Conservation (phyloP, 352 stramenopile species). For the Phytophthora macrochlamydospora region DNA sequence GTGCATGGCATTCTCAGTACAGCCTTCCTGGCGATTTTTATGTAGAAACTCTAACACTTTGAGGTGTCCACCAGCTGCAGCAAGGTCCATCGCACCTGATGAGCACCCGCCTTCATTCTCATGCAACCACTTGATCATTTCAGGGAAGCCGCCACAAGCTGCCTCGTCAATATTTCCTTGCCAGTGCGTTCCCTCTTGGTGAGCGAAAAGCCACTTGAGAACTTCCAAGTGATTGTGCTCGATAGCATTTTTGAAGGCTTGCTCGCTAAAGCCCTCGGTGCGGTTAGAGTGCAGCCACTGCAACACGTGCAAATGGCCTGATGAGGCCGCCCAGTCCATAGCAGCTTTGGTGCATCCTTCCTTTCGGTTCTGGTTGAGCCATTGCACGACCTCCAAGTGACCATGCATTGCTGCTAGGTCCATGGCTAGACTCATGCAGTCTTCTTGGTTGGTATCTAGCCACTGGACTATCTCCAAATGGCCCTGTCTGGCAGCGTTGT, state of each 20-base stretch:
- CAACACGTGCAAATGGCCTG: background rate
- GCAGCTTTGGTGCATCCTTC: background rate
- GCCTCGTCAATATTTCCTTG: background rate
- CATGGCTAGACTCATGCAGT: background rate
- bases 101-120: background rate
- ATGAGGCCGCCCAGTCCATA: background rate
- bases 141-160: background rate
- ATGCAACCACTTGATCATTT: background rate
- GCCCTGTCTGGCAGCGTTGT: background rate
- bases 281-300: background rate
- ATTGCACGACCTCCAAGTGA: background rate
- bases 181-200: background rate
- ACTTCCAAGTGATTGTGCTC: background rate
- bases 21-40: background rate
- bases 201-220: background rate
- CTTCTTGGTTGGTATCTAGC: background rate
- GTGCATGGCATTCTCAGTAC: background rate
- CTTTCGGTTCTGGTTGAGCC: background rate
- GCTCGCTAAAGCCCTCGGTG: background rate
- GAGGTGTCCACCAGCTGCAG: background rate
- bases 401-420: background rate
- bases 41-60: background rate
- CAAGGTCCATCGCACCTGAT: background rate
- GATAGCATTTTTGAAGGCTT: background rate
- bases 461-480: background rate